Evolutionary conservation across 2,329 filamentous ascomycete species (phyloP), one percentile per base, ranked within the genome.

Genomic region (Clonostachys byssicola): DNA sequence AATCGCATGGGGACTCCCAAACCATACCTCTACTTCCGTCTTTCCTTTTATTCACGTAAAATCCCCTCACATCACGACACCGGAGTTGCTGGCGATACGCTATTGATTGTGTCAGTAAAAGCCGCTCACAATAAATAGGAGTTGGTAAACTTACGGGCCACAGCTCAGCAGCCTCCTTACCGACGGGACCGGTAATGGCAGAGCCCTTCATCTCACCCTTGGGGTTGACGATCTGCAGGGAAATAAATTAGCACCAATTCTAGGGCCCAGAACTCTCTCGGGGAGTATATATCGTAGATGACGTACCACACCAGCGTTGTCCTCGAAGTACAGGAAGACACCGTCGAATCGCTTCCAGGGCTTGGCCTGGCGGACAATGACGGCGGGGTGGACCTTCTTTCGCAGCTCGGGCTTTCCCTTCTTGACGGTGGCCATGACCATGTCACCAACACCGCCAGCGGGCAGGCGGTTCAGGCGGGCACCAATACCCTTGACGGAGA

Each of bases 131-230:
- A 43, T 34, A 49, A 38, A 8, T 23, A 40, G 42, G 33, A 17
- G 30, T 17, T 8, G 18, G 23, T 4, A 4, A 54, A 83, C 88
- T 78, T 82, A 92, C 89, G 72, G 94, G 94, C 94, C 94, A 99
- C 67, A 99, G 84, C 81, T 99, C 94, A 74, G 94, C 94, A 72
- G 94, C 94, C 81, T 99, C 94, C 88, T 99, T 99, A 75, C 92
- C 94, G 70, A 99, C 92, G 65, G 94, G 94, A 64, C 94, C 94
- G 64, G 94, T 99, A 74, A 99, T 99, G 74, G 94, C 94, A 59
- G 91, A 96, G 71, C 94, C 94, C 88, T 99, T 99, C 94, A 99
- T 99, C 82, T 99, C 94, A 80, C 94, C 94, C 89, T 99, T 99
- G 77, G 92, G 91, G 84, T 99, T 99, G 83, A 99, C 94, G 69